Base-by-base conservation (phyloP, 192 early-diverging fungal species). In the Coemansia reversa region DNA sequence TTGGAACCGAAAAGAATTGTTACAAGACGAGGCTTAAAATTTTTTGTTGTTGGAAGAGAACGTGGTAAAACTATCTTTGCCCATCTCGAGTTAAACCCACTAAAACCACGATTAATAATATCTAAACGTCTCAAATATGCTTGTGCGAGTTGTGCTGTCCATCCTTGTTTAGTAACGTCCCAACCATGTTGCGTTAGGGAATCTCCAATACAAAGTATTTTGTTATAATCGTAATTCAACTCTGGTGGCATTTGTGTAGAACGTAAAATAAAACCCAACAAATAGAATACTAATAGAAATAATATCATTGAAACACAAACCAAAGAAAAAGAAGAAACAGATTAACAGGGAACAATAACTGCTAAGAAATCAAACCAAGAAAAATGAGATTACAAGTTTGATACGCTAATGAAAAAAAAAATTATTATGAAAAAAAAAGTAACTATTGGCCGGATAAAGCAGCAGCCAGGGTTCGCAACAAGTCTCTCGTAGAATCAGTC, bases 121-220 rank as follows among this genome's bases (percentile, higher is more conserved):
- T 75, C 78, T 3, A 74, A 25, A 0, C 58, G 52, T 5, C 78
- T 68, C 24, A 68, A 6, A 55, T 81, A 81, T 0, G 57, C 9
- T 14, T 51, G 54, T 0, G 78, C 32, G 8, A 81, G 55, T 48
- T 81, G 78, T 1, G 78, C 72, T 0, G 62, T 59, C 78, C 78
- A 81, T 18, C 78, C 78, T 57, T 23, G 52, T 51, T 62, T 65
- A 30, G 24, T 28, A 2, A 81, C 72, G 50, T 72, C 66, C 68
- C 64, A 75, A 55, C 72, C 72, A 50, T 62, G 72, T 69, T 81
- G 78, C 2, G 78, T 75, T 23, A 81, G 25, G 28, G 69, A 72
- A 63, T 81, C 78, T 18, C 78, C 78, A 16, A 81, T 42, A 22
- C 65, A 71, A 48, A 80, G 18, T 5, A 70, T 42, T 14, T 39